Conservation (phyloP, 2,329 filamentous ascomycete genomes). For the Aspergillus terreus region DNA sequence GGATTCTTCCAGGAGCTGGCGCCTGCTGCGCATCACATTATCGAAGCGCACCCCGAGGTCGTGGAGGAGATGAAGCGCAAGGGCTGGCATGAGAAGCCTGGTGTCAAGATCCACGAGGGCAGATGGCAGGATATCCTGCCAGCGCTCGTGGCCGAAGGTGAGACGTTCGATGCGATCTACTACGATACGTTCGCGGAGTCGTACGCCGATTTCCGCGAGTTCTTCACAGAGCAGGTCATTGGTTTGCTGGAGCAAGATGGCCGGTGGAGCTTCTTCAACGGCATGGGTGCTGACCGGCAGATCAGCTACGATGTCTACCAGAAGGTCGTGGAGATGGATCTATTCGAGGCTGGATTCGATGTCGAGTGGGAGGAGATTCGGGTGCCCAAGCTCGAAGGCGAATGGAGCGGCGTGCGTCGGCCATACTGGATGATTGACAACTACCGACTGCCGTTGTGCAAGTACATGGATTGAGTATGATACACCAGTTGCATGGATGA, state of each 20-base stretch:
- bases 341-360: slow-evolving; percentile 84
- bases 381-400: slow-evolving; percentile 69
- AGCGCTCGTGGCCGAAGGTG: slow-evolving; percentile 62
- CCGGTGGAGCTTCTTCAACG: slow-evolving; percentile 63
- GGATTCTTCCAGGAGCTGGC: slow-evolving; percentile 65
- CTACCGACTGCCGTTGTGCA: slow-evolving; percentile 44
- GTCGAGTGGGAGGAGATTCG: slow-evolving; percentile 77
- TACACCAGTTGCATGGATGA: background rate
- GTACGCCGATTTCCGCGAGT: slow-evolving; percentile 76
- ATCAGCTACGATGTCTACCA: slow-evolving; percentile 97
- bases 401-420: slow-evolving; percentile 85
- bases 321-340: slow-evolving; percentile 85
- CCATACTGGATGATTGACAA: slow-evolving; percentile 82
- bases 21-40: slow-evolving; percentile 72
- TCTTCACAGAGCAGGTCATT: slow-evolving; percentile 85
- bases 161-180: slow-evolving; percentile 83
- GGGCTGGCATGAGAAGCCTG: slow-evolving; percentile 63
- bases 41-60: slow-evolving; percentile 80
- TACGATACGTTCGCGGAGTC: slow-evolving; percentile 98
- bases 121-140: slow-evolving; percentile 79
- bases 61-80: slow-evolving; percentile 63
- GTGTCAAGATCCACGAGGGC: slow-evolving; percentile 62
- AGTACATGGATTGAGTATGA: slow-evolving; percentile 31
- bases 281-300: slow-evolving; percentile 84
- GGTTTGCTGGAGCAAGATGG: slow-evolving; percentile 60